Conservation (phyloP, 208 protist species). For the Endotrypanum monterogeii region DNA sequence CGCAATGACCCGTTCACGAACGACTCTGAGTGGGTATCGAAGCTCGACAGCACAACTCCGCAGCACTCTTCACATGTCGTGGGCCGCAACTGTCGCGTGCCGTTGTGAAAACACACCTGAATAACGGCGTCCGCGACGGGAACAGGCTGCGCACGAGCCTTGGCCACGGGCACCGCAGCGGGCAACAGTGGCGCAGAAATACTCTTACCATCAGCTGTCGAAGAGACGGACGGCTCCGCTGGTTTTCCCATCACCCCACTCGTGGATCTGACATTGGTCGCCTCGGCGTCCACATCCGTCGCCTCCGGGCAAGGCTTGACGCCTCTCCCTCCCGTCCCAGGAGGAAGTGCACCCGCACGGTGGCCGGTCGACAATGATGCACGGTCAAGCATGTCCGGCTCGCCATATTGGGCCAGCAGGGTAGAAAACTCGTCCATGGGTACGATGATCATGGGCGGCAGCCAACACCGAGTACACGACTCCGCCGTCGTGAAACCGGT, state of each 20-base stretch:
- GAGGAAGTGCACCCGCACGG: background rate
- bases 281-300: conserved; percentile 15
- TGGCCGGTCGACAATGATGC: background rate
- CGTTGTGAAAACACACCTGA: conserved; percentile 52
- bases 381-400: conserved; percentile 34
- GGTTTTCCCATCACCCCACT: background rate
- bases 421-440: conserved; percentile 71
- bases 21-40: conserved; percentile 39
- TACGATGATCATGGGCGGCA: conserved; percentile 70
- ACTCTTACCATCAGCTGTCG: background rate
- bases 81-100: conserved; percentile 44
- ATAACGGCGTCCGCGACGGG: conserved; percentile 25
- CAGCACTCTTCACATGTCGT: conserved; percentile 48
- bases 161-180: background rate
- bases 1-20: conserved; percentile 66
- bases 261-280: conserved; percentile 3
- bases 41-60: conserved; percentile 31
- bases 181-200: background rate
- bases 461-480: conserved; percentile 29
- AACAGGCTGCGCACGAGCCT: background rate
- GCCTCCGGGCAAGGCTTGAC: conserved; percentile 1
- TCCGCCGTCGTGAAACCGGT: conserved; percentile 5
- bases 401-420: conserved; percentile 50
- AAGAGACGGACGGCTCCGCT: background rate
- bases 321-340: background rate